Conservation (phyloP, 148 eudicot genomes). For the Suaeda aralocaspica region DNA sequence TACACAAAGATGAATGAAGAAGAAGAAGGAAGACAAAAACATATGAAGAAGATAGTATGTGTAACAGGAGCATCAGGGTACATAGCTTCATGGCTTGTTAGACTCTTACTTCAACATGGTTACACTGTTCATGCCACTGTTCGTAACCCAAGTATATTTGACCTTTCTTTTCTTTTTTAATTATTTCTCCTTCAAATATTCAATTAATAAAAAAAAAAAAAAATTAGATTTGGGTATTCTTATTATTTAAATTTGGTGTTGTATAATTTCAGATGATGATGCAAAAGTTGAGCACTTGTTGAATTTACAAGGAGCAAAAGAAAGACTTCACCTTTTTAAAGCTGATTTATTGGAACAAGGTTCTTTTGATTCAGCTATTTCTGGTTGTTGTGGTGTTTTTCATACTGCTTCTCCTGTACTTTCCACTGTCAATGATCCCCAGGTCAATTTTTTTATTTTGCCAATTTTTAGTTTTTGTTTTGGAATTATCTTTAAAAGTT, state of each 20-base stretch:
- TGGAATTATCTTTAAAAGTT: too few species aligned
- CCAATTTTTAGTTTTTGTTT: neutral
- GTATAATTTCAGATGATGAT: constrained; percentile 32
- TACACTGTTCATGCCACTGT: constrained; percentile 33
- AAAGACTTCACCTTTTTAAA: constrained; percentile 32
- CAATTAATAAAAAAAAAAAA: too few species aligned
- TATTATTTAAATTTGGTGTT: neutral
- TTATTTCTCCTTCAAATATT: too few species aligned
- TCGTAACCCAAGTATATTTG: constrained; percentile 28
- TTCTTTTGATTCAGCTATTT: constrained; percentile 38
- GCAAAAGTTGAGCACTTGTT: constrained; percentile 30
- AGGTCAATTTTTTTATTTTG: constrained; percentile 15
- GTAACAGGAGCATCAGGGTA: constrained; percentile 39
- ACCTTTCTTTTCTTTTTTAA: neutral
- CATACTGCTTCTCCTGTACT: constrained; percentile 42
- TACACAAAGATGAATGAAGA: neutral
- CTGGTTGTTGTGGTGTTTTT: constrained; percentile 37
- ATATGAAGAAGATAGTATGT: constrained; percentile 20
- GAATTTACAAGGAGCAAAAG: constrained; percentile 38
- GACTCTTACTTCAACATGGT: constrained; percentile 32
- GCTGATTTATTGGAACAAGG: constrained; percentile 32
- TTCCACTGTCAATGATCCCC: constrained; percentile 25
- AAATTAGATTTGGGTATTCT: neutral
- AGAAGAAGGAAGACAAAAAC: constrained; percentile 12
- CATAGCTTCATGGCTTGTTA: constrained; percentile 42